phyloP scores from a whole-genome alignment of 2,329 filamentous ascomycete genomes.

The Bipolaris victoriae region DNA sequence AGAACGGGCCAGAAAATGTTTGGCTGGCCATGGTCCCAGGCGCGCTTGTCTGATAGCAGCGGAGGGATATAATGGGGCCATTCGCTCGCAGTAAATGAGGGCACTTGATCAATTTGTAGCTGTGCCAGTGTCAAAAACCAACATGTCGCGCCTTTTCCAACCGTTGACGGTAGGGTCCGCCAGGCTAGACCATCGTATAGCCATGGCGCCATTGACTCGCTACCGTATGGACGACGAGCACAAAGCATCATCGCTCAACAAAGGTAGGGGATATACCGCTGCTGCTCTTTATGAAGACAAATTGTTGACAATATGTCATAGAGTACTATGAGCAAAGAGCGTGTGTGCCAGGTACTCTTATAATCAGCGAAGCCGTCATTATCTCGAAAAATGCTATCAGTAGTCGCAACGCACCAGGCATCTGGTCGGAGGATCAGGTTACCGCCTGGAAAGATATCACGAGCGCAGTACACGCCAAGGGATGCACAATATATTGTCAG shows the following conservation, averaged over 20 bases:
- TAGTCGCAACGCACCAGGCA: slow-evolving; percentile 60
- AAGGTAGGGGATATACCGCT: slow-evolving; percentile 3
- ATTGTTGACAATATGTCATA: not conserved
- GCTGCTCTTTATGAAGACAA: not conserved
- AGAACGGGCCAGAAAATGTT: slow-evolving; percentile 3
- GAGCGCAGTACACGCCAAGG: slow-evolving; percentile 64
- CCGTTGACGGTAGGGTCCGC: slow-evolving; percentile 40
- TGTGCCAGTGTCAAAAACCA: not conserved
- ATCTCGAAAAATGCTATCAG: slow-evolving; percentile 54
- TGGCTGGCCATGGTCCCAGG: not conserved
- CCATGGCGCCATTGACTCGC: slow-evolving; percentile 47
- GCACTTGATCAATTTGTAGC: not conserved
- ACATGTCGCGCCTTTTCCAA: slow-evolving; percentile 40
- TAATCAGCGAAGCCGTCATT: slow-evolving; percentile 64
- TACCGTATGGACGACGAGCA: slow-evolving; percentile 53
- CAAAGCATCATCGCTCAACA: slow-evolving; percentile 42
- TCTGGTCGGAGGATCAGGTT: slow-evolving; percentile 55
- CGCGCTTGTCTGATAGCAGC: not conserved
- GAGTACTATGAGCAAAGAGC: slow-evolving; percentile 62
- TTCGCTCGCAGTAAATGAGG: not conserved
- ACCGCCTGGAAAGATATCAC: slow-evolving; percentile 64
- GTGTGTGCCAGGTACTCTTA: slow-evolving; percentile 58
- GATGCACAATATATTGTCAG: slow-evolving; percentile 64
- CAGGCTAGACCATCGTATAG: slow-evolving; percentile 40
- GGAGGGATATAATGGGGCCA: not conserved